phyloP scores from a whole-genome alignment of 169 alveolate genomes.

The Plasmodium ovale region DNA sequence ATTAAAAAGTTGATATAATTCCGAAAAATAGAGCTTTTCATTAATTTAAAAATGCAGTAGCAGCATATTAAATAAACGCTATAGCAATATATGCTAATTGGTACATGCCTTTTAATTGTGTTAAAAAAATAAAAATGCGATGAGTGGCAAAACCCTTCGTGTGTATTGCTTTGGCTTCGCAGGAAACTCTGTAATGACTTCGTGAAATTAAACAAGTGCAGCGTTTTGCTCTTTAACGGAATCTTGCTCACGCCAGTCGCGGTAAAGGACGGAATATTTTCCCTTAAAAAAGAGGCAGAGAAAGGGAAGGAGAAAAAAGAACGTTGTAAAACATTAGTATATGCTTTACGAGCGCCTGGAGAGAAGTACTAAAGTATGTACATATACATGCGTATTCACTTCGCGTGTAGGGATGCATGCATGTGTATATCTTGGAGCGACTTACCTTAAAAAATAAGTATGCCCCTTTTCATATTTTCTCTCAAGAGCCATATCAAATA shows the following conservation, averaged over 20 bases:
- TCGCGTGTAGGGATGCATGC: not conserved
- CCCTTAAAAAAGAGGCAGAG: constrained; percentile 30
- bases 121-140: constrained; percentile 64
- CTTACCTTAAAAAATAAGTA: constrained; percentile 56
- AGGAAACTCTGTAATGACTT: constrained; percentile 58
- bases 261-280: constrained; percentile 66
- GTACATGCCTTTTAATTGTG: constrained; percentile 46
- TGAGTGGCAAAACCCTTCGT: constrained; percentile 70
- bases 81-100: constrained; percentile 61
- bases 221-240: constrained; percentile 40
- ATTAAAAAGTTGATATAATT: constrained; percentile 46
- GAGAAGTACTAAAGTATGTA: not conserved
- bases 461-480: constrained; percentile 69
- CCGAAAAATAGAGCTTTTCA: constrained; percentile 31
- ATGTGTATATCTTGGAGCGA: not conserved
- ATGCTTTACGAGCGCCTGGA: too few relatives aligned
- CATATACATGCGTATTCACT: not conserved
- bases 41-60: constrained; percentile 48
- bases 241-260: constrained; percentile 42
- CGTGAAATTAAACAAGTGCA: constrained; percentile 47
- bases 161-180: constrained; percentile 73
- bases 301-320: not conserved
- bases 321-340: not conserved
- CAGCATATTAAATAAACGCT: constrained; percentile 68
- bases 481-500: constrained; percentile 60